These are phyloP conservation scores for Akebia trifoliata DNA, from an alignment of 164 flowering plant species.

Conservation along the genomic window DNA sequence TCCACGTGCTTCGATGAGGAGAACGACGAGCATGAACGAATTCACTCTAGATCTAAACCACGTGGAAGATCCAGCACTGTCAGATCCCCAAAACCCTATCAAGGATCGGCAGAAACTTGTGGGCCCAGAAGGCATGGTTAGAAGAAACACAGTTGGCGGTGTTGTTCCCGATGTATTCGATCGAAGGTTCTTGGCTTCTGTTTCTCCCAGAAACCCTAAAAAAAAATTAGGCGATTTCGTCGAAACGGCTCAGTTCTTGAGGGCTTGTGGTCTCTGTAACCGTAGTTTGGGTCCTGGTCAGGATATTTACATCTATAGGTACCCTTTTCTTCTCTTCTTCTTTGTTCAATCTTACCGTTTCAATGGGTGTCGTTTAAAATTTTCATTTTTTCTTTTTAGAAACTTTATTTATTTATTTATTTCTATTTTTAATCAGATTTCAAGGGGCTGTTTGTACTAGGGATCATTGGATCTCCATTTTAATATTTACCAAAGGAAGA, in stretches of 20 bases:
- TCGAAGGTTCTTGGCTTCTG: slow-evolving; percentile 18
- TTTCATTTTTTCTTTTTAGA: not conserved
- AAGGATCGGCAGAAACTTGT: slow-evolving; percentile 1
- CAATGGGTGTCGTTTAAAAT: not conserved
- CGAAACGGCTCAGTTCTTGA: slow-evolving; percentile 42
- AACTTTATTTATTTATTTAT: not conserved
- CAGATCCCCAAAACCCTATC: slow-evolving; percentile 19
- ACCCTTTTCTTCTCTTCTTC: not conserved
- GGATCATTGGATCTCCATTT: no score
- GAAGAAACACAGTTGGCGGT: not conserved
- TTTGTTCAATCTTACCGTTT: not conserved
- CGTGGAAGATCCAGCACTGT: slow-evolving; percentile 8
- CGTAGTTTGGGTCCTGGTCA: slow-evolving; percentile 53
- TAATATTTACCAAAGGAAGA: no score
- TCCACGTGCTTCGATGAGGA: slow-evolving; percentile 47
- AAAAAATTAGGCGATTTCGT: slow-evolving; percentile 31
- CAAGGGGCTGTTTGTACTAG: no score
- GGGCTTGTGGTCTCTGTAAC: slow-evolving; percentile 54
- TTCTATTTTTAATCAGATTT: no score
- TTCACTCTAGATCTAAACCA: slow-evolving; percentile 34
- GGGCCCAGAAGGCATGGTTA: not conserved
- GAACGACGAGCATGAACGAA: slow-evolving; percentile 63
- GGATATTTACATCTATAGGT: slow-evolving; percentile 76
- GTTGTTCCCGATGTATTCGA: slow-evolving; percentile 11
- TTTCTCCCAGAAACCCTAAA: slow-evolving; percentile 31